Percentiles rank a stretch among this genome's conserved stretches.
Evolutionary conservation across 1,284 basidiomycete genomes (phyloP).

Genomic region (Naganishia albida): DNA sequence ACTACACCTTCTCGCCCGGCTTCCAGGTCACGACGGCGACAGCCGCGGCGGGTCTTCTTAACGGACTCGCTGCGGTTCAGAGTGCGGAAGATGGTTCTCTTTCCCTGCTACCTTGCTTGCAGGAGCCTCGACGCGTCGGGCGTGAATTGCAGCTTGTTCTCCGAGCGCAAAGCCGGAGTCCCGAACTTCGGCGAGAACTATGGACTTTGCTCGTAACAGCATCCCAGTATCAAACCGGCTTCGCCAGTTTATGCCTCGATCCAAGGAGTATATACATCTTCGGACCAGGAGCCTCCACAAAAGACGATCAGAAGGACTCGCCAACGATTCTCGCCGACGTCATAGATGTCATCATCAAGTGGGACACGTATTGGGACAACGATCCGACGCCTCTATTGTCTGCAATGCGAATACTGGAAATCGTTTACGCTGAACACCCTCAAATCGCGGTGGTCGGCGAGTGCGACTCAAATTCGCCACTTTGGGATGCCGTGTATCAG

Average conservation of each 20-base stretch:
- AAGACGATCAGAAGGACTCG: background rate
- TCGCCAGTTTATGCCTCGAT: constrained; percentile 69
- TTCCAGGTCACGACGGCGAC: constrained; percentile 12
- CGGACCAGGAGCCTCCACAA: background rate
- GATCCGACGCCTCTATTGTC: constrained; percentile 13
- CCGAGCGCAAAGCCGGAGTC: background rate
- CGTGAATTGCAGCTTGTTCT: constrained; percentile 2
- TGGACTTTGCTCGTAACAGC: constrained; percentile 29
- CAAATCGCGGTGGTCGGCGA: constrained; percentile 11
- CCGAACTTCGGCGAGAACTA: constrained; percentile 12
- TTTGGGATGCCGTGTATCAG: constrained; percentile 25
- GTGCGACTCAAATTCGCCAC: constrained; percentile 1
- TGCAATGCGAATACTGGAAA: constrained; percentile 14
- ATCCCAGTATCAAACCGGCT: constrained; percentile 62
- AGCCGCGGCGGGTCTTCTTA: constrained; percentile 14
- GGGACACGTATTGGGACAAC: constrained; percentile 13
- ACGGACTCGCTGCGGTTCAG: constrained; percentile 15
- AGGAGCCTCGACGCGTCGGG: constrained; percentile 15
- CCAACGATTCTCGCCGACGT: constrained; percentile 17
- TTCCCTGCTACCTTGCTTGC: constrained; percentile 21
- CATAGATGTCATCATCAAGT: constrained; percentile 10
- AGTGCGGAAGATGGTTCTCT: constrained; percentile 23
- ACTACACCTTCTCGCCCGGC: constrained; percentile 15
- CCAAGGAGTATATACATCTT: constrained; percentile 17
- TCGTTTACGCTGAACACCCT: constrained; percentile 20